Conservation (phyloP, 495 filamentous ascomycete genomes). For the Hyaloscypha hepaticicola region DNA sequence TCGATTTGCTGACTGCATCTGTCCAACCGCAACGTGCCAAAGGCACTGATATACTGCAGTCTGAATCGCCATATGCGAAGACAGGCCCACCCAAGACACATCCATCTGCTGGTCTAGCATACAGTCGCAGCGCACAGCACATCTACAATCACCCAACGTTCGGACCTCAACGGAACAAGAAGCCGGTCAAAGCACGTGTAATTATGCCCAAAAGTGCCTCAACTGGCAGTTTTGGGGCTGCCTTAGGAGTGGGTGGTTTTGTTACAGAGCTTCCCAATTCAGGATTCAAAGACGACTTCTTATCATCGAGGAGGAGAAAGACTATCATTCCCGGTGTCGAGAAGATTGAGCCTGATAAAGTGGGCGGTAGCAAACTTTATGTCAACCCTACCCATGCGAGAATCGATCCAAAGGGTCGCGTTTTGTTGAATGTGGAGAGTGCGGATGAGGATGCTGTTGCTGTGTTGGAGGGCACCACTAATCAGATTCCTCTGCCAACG, state of each 20-base stretch:
- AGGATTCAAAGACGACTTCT: constrained; percentile 31
- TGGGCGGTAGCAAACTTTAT: constrained; percentile 67
- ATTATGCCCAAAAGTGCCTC: constrained; percentile 43
- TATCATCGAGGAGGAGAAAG: neutral
- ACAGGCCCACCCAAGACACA: constrained; percentile 78
- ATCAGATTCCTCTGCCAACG: constrained; percentile 14
- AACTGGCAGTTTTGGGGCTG: constrained; percentile 29
- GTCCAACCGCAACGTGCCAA: neutral
- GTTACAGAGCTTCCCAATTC: constrained; percentile 37
- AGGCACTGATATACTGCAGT: constrained; percentile 1
- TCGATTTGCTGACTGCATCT: constrained; percentile 21
- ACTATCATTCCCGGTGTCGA: constrained; percentile 37
- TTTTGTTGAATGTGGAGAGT: constrained; percentile 49
- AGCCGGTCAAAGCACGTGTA: constrained; percentile 68
- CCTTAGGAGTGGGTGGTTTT: constrained; percentile 51
- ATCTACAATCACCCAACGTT: constrained; percentile 78
- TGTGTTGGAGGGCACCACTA: constrained; percentile 47
- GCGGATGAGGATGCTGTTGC: constrained; percentile 45
- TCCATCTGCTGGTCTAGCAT: constrained; percentile 86
- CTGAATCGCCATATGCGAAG: constrained; percentile 49
- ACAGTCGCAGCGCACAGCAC: constrained; percentile 68
- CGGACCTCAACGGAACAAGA: constrained; percentile 65
- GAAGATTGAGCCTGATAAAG: constrained; percentile 55
- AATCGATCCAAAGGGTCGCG: constrained; percentile 59
- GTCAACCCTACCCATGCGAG: constrained; percentile 55